phyloP scores from a whole-genome alignment of 352 stramenopile genomes.

The Phytophthora crassamura region DNA sequence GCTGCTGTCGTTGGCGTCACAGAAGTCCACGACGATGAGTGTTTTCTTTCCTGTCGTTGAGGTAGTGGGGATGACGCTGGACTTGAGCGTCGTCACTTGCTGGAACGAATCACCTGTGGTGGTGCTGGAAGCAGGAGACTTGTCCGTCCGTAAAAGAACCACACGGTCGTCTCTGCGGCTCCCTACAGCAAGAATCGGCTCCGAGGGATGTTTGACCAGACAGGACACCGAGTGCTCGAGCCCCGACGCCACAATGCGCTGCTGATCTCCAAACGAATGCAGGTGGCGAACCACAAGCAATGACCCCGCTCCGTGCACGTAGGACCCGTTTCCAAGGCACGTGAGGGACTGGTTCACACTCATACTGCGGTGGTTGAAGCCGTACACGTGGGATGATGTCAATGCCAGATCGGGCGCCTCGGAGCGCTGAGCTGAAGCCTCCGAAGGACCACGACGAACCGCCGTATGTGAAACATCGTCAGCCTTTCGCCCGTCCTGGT shows the following conservation, averaged over 20 bases:
- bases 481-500: slow-evolving; percentile 7
- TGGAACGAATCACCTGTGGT: slow-evolving; percentile 35
- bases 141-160: slow-evolving; percentile 42
- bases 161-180: slow-evolving; percentile 44
- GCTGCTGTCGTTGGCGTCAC: slow-evolving; percentile 19
- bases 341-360: slow-evolving; percentile 57
- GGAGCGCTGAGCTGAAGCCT: slow-evolving; percentile 24
- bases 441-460: slow-evolving; percentile 2
- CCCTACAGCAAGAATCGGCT: slow-evolving; percentile 48
- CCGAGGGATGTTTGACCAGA: slow-evolving; percentile 56
- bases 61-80: slow-evolving; percentile 8
- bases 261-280: slow-evolving; percentile 32
- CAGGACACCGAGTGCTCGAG: slow-evolving; percentile 54
- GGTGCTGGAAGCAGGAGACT: slow-evolving; percentile 6
- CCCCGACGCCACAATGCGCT: slow-evolving; percentile 49
- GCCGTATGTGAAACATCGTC: slow-evolving; percentile 9
- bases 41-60: slow-evolving; percentile 5
- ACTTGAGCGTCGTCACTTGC: slow-evolving; percentile 33
- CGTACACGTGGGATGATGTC: slow-evolving; percentile 49
- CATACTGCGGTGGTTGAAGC: slow-evolving; percentile 52
- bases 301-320: slow-evolving; percentile 56
- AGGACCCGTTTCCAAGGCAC: slow-evolving; percentile 30
- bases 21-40: slow-evolving; percentile 42
- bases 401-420: slow-evolving; percentile 73
- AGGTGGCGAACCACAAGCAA: slow-evolving; percentile 54